Evolutionary conservation across 1,284 basidiomycete genomes (phyloP).

Genomic region (Naganishia albida): DNA sequence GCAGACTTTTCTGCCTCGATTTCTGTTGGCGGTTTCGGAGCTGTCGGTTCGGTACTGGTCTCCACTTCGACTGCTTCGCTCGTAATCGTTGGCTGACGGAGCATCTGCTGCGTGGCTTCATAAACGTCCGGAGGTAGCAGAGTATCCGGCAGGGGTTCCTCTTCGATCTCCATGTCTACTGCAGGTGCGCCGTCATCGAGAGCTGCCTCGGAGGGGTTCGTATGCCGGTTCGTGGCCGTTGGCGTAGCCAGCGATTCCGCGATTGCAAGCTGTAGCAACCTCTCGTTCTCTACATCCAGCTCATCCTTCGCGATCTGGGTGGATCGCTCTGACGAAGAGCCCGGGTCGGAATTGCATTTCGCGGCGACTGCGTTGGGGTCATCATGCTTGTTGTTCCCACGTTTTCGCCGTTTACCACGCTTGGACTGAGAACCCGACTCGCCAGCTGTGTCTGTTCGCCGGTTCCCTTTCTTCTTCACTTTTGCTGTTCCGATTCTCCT

Average conservation of each 20-base stretch:
- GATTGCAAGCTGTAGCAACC: slow-evolving; percentile 19
- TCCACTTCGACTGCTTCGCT: background rate
- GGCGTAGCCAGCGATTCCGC: background rate
- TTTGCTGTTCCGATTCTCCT: slow-evolving; percentile 5
- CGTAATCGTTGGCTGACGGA: no score
- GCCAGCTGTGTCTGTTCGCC: background rate
- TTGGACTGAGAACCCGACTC: background rate
- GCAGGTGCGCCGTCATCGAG: background rate
- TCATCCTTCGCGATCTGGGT: background rate
- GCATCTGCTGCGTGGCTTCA: background rate
- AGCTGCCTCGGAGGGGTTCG: no score
- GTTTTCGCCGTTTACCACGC: slow-evolving; percentile 5
- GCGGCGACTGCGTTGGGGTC: background rate
- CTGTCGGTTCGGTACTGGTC: background rate
- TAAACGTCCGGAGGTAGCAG: background rate
- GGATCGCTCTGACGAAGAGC: background rate
- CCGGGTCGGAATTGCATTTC: no score
- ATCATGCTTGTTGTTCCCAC: background rate
- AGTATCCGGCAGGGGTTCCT: slow-evolving; percentile 12
- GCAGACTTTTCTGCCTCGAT: background rate
- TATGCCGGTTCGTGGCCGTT: background rate
- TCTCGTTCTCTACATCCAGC: slow-evolving; percentile 9
- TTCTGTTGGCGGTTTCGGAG: background rate
- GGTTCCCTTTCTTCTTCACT: slow-evolving; percentile 12
- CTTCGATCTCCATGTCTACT: background rate